Evolutionary conservation across 2,329 filamentous ascomycete genomes (phyloP).

Genomic region (Pseudogymnoascus sp.): DNA sequence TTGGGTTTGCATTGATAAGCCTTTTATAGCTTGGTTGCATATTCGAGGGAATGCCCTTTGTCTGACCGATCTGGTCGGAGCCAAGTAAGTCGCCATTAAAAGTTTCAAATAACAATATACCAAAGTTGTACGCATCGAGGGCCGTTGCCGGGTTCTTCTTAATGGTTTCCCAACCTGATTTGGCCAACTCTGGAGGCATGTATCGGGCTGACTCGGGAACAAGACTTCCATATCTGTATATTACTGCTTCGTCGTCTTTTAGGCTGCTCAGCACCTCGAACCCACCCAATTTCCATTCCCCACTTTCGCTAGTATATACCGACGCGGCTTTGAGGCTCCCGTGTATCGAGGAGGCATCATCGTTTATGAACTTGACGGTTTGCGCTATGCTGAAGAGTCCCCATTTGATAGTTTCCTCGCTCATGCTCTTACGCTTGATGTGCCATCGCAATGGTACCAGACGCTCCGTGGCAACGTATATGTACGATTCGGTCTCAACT

Average conservation of each 20-base stretch:
- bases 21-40: conserved; percentile 93
- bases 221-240: conserved; percentile 84
- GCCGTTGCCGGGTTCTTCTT: conserved; percentile 75
- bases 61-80: conserved; percentile 72
- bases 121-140: conserved; percentile 81
- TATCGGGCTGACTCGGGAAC: conserved; percentile 80
- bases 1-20: conserved; percentile 80
- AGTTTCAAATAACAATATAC: conserved; percentile 76
- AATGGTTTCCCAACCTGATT: conserved; percentile 83
- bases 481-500: conserved; percentile 90
- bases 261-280: conserved; percentile 91
- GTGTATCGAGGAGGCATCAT: conserved; percentile 85
- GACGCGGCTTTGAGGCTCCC: conserved; percentile 79
- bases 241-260: conserved; percentile 89
- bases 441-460: conserved; percentile 84
- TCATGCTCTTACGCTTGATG: conserved; percentile 77
- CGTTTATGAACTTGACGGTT: conserved; percentile 93
- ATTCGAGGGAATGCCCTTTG: conserved; percentile 73
- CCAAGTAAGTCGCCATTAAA: conserved; percentile 81
- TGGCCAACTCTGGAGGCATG: conserved; percentile 77
- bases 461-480: conserved; percentile 93
- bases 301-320: conserved; percentile 88
- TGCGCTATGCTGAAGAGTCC: conserved; percentile 83
- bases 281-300: conserved; percentile 93
- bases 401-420: conserved; percentile 94